phyloP scores from a whole-genome alignment of 306 rosid genomes.

The Sesbania bispinosa region DNA sequence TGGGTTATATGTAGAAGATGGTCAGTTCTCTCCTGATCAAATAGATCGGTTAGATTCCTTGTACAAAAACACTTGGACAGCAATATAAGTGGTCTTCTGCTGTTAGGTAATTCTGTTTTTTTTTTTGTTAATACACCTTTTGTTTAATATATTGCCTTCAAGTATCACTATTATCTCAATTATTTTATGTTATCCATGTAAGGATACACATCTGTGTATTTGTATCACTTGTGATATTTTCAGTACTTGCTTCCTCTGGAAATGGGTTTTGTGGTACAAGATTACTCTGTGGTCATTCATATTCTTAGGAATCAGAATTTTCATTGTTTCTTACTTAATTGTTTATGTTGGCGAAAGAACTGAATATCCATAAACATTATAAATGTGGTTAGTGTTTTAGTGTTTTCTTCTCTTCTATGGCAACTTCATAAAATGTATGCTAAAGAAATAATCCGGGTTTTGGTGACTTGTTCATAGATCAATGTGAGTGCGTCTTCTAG shows the following conservation, averaged over 20 bases:
- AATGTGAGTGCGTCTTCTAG: not conserved
- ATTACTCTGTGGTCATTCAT: too few relatives aligned
- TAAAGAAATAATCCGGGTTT: slow-evolving; percentile 4
- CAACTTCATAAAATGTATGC: not conserved
- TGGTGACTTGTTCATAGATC: not conserved
- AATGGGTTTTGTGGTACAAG: too few relatives aligned
- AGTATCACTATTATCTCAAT: not conserved
- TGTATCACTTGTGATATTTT: not conserved
- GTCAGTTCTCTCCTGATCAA: slow-evolving; percentile 62
- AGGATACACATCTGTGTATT: not conserved
- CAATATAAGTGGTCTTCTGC: slow-evolving; percentile 94
- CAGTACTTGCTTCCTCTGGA: too few relatives aligned
- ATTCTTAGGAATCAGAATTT: too few relatives aligned
- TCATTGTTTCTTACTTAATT: too few relatives aligned
- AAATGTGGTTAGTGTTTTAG: too few relatives aligned
- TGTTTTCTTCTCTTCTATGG: not conserved
- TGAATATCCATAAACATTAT: too few relatives aligned
- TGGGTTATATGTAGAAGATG: slow-evolving; percentile 68
- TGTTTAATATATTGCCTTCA: not conserved
- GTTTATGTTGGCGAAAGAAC: too few relatives aligned
- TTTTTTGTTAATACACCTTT: not conserved
- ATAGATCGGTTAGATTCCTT: slow-evolving; percentile 64
- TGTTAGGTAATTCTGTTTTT: slow-evolving; percentile 58
- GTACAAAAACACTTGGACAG: slow-evolving; percentile 66
- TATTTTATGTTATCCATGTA: not conserved